phyloP scores from a whole-genome alignment of 2,329 filamentous ascomycete species.

The Raffaelea arxii region DNA sequence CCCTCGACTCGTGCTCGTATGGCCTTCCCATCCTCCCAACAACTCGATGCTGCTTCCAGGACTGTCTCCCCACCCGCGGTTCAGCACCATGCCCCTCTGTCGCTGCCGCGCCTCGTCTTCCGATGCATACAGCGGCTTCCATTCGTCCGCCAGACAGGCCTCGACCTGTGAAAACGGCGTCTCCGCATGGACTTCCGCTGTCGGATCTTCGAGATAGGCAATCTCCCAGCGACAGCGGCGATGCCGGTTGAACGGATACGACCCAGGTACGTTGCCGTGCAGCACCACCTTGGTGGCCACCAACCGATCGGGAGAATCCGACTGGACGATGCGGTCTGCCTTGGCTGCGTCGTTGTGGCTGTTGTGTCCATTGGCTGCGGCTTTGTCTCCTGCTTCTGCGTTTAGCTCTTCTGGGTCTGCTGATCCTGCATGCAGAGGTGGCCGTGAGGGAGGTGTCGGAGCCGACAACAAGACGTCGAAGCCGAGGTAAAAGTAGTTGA shows the following conservation, averaged over 20 bases:
- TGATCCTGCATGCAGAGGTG: slow-evolving; percentile 40
- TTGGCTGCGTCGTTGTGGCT: not conserved
- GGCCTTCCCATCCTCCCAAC: slow-evolving; percentile 79
- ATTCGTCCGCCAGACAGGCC: slow-evolving; percentile 54
- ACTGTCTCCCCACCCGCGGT: slow-evolving; percentile 84
- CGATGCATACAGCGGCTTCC: slow-evolving; percentile 56
- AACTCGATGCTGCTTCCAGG: slow-evolving; percentile 84
- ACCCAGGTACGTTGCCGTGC: slow-evolving; percentile 90
- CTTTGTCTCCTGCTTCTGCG: not conserved
- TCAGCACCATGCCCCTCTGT: slow-evolving; percentile 74
- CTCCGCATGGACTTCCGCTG: slow-evolving; percentile 57
- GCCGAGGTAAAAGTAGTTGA: slow-evolving; percentile 94
- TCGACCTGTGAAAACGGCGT: slow-evolving; percentile 68
- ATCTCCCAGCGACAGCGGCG: slow-evolving; percentile 83
- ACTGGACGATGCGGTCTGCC: slow-evolving; percentile 25
- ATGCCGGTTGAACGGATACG: slow-evolving; percentile 93
- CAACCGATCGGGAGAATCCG: slow-evolving; percentile 49
- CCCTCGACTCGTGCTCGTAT: slow-evolving; percentile 30
- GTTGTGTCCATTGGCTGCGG: slow-evolving; percentile 14
- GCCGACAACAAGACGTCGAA: slow-evolving; percentile 89
- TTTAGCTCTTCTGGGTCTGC: not conserved
- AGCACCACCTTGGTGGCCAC: slow-evolving; percentile 88
- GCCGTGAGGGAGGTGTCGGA: slow-evolving; percentile 54
- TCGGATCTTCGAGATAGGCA: slow-evolving; percentile 34
- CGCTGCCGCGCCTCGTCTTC: slow-evolving; percentile 39